phyloP scores from a whole-genome alignment of 1,139 yeast genomes.

The Saccharomyces hybrid region DNA sequence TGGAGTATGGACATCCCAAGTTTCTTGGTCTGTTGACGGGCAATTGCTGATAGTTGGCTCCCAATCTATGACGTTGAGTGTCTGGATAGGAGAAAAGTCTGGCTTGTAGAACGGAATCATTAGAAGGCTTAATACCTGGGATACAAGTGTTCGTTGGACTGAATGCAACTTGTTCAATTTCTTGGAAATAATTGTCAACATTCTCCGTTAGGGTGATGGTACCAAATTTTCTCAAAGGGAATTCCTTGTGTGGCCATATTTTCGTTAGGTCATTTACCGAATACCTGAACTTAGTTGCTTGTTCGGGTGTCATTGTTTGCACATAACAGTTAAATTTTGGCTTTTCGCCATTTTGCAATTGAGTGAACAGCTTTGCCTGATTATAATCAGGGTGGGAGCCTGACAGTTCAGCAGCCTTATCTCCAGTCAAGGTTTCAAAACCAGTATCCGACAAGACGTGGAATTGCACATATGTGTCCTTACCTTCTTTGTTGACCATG shows the following conservation, averaged over 20 bases:
- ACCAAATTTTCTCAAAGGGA: constrained; percentile 51
- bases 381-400: constrained; percentile 60
- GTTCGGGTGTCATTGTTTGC: constrained; percentile 67
- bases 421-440: constrained; percentile 47
- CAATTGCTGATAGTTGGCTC: constrained; percentile 49
- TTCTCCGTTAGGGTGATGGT: constrained; percentile 45
- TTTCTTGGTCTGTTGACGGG: constrained; percentile 50
- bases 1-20: constrained; percentile 31
- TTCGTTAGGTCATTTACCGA: constrained; percentile 64
- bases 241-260: constrained; percentile 50
- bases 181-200: constrained; percentile 48
- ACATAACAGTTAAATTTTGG: constrained; percentile 63
- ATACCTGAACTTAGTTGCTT: constrained; percentile 52
- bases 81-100: constrained; percentile 82
- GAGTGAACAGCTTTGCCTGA: constrained; percentile 49
- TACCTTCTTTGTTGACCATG: constrained; percentile 58
- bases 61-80: constrained; percentile 59
- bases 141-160: constrained; percentile 71
- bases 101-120: constrained; percentile 82
- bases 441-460: constrained; percentile 61
- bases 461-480: constrained; percentile 59
- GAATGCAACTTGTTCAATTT: constrained; percentile 53
- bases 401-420: constrained; percentile 49
- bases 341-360: constrained; percentile 51
- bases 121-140: constrained; percentile 78